These are phyloP conservation scores for Clavispora carvajalis DNA, from an alignment of 805 yeast species.

Conservation along the genomic window DNA sequence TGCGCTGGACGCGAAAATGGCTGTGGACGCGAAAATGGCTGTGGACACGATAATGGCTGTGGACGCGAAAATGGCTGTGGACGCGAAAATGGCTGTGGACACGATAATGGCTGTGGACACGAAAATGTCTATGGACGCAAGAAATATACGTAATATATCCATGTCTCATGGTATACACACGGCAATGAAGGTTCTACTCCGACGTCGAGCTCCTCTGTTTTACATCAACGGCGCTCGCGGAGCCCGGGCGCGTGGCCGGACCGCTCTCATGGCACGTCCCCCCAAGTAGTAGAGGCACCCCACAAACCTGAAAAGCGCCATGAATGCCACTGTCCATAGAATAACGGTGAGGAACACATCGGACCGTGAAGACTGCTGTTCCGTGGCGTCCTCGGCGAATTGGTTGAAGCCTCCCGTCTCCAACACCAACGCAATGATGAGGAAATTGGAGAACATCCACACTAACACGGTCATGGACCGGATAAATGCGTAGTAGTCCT, in stretches of 20 bases:
- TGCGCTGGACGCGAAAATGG: no score
- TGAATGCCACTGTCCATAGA: constrained; percentile 57
- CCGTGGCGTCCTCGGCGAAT: constrained; percentile 23
- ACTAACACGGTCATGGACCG: constrained; percentile 42
- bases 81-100: no score
- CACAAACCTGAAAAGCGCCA: constrained; percentile 52
- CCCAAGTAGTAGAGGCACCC: constrained; percentile 49
- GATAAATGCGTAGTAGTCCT: constrained; percentile 42
- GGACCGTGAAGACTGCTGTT: constrained; percentile 26
- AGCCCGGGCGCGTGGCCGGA: constrained; percentile 13
- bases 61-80: no score
- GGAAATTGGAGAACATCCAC: constrained; percentile 42
- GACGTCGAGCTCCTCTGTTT: neutral
- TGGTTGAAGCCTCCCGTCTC: constrained; percentile 42
- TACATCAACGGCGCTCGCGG: neutral
- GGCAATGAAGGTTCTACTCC: neutral
- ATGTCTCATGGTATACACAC: no score
- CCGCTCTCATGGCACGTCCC: constrained; percentile 25
- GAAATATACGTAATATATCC: no score
- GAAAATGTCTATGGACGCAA: no score
- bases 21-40: no score
- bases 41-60: no score
- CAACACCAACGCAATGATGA: constrained; percentile 37
- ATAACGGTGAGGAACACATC: constrained; percentile 46
- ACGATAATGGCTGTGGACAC: no score